A percentile compares a stretch with the other conserved stretches of the same genome.
Conservation (phyloP, 495 filamentous ascomycete genomes). For the Elasticomyces elasticus region DNA sequence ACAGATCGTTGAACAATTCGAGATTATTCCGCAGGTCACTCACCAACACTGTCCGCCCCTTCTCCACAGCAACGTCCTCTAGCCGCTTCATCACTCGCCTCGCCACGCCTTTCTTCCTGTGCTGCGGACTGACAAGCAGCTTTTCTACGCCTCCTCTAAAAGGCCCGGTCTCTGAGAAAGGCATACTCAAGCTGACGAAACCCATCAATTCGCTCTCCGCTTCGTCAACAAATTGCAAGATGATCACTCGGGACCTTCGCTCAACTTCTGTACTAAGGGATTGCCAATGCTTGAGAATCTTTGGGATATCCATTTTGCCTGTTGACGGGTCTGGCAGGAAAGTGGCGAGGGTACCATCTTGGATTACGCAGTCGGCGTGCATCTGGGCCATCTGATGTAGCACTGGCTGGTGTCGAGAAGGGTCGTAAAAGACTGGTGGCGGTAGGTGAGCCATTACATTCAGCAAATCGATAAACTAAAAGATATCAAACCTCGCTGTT, state of each 20-base stretch:
- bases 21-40: too few species aligned
- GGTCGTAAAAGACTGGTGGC: constrained; percentile 10
- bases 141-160: constrained; percentile 11
- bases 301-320: background rate
- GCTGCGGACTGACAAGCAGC: constrained; percentile 9
- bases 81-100: constrained; percentile 10
- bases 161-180: constrained; percentile 10
- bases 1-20: too few species aligned
- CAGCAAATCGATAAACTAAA: too few species aligned
- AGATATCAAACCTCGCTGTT: too few species aligned
- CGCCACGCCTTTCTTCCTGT: constrained; percentile 10
- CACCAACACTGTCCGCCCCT: constrained; percentile 1
- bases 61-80: constrained; percentile 12
- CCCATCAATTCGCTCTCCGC: constrained; percentile 8
- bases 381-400: constrained; percentile 11
- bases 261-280: background rate
- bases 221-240: constrained; percentile 8
- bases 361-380: constrained; percentile 14
- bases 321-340: constrained; percentile 5
- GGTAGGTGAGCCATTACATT: too few species aligned
- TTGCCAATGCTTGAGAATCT: constrained; percentile 8
- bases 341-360: constrained; percentile 11
- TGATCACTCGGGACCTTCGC: background rate
- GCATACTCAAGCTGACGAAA: constrained; percentile 8
- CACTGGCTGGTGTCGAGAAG: background rate